Conservation (phyloP, 306 rosid genomes). For the Trichosanthes cucumerina region DNA sequence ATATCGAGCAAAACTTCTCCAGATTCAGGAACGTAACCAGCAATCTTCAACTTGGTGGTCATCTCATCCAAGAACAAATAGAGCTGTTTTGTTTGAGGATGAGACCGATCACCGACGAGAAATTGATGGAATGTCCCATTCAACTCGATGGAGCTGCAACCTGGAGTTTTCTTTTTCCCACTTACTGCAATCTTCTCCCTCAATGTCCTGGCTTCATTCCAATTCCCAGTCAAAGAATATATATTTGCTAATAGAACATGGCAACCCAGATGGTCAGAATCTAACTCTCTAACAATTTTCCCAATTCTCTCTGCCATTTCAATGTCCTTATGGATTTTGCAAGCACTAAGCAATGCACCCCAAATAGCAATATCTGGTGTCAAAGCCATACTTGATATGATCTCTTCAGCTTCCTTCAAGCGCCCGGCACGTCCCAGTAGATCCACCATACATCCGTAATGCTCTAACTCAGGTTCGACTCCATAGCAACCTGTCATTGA, state of each 20-base stretch:
- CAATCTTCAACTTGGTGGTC: conserved; percentile 13
- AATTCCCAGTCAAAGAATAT: conserved; percentile 48
- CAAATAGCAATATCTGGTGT: conserved; percentile 50
- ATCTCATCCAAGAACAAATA: conserved; percentile 19
- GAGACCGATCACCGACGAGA: conserved; percentile 16
- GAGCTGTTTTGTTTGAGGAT: conserved; percentile 17
- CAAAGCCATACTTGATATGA: conserved; percentile 48
- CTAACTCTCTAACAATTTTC: conserved; percentile 32
- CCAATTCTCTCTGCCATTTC: conserved; percentile 46
- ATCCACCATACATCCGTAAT: conserved; percentile 70
- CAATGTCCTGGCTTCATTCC: conserved; percentile 40
- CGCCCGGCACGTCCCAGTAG: conserved; percentile 52
- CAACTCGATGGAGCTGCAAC: conserved; percentile 22
- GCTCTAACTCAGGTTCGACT: conserved; percentile 40
- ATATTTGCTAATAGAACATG: conserved; percentile 47
- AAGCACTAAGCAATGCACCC: conserved; percentile 57
- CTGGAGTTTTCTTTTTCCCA: conserved; percentile 19
- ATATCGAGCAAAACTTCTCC: conserved; percentile 15
- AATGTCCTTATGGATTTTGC: conserved; percentile 57
- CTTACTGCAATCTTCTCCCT: conserved; percentile 20
- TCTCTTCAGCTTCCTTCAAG: conserved; percentile 46
- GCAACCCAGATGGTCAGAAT: conserved; percentile 49
- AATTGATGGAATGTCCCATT: conserved; percentile 20
- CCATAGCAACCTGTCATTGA: conserved; percentile 42
- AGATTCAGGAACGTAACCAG: conserved; percentile 11